Evolutionary conservation across 305 asterid genomes (phyloP), one percentile per base, ranked within the genome.

Genomic region (Fraxinus baroniana): DNA sequence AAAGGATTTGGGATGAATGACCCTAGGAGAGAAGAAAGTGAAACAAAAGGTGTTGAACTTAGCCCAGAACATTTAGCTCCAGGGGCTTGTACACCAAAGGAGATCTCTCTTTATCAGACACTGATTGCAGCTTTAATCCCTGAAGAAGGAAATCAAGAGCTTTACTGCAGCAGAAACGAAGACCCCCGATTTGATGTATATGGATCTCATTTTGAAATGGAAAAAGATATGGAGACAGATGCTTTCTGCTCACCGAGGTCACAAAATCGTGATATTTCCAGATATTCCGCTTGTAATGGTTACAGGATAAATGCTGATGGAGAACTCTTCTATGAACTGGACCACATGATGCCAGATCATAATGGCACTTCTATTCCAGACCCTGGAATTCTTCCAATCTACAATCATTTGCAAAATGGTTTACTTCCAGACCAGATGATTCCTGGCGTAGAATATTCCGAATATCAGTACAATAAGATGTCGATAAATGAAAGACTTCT

Each of bases 91-190:
- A 82, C 88, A 78, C 84, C 87, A 57, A 85, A 85, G 71, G 93
- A 83, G 81, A 88, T 91, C 80, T 84, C 97, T 80, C 84, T 95
- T 68, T 92, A 80, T 85, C 99, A 95, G 89, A 95, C 96, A 84
- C 84, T 95, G 83, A 83, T 95, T 80, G 91, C 98, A 60, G 97
- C 99, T 81, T 84, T 95, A 85, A 88, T 95, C 82, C 93, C 98
- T 62, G 97, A 92, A 89, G 97, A 87, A 80, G 97, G 83, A 88
- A 76, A 84, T 82, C 88, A 85, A 74, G 87, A 86, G 64, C 84
- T 88, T 85, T 85, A 80, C 83, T 84, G 80, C 84, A 84, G 81
- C 77, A 90, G 86, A 60, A 89, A 79, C 46, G 94, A 94, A 80
- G 94, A 87, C 80, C 84, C 82, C 77, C 87, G 78, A 26, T 90